Base-by-base conservation (phyloP, 305 asterid genomes). In the Fraxinus sp. region DNA sequence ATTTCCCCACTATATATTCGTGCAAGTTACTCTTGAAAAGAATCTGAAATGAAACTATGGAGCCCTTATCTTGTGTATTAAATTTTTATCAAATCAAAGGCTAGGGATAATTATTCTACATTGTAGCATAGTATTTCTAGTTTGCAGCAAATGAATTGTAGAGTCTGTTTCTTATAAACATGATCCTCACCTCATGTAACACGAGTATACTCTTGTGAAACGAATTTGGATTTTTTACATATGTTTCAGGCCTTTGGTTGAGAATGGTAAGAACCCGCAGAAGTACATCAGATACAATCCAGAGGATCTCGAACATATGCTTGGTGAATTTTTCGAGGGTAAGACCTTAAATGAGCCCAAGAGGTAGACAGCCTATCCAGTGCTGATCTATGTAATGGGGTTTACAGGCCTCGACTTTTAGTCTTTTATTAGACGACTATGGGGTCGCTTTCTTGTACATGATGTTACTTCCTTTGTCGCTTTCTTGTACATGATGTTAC, bases 271-370 rank as follows among this genome's bases (percentile, higher is more conserved):
- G 91, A 93, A 90, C 82, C 96, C 98, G 14, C 97, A 93, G 89
- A 96, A 94, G 87, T 96, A 94, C 89, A 92, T 96, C 88, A 90
- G 98, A 86, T 96, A 91, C 91, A 91, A 93, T 1, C 94, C 97
- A 0, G 98, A 94, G 86, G 99, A 94, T 93, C 98, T 96, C 46
- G 99, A 96, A 70, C 94, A 86, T 64, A 96, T 96, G 99, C 98
- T 96, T 24, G 93, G 95, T 39, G 99, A 94, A 84, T 93, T 96
- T 84, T 96, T 96, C 24, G 98, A 96, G 91, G 99, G 99, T 2
- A 94, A 92, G 91, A 92, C 94, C 77, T 86, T 93, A 52, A 92
- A 91, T 46, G 98, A 93, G 83, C 93, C 97, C 26, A 94, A 82
- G 87, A 93, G 97, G 28, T 94, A 92, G 90, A 79, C 66, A 81